Base-by-base conservation (phyloP, 139 green algal species). In the Trebouxia sp. region DNA sequence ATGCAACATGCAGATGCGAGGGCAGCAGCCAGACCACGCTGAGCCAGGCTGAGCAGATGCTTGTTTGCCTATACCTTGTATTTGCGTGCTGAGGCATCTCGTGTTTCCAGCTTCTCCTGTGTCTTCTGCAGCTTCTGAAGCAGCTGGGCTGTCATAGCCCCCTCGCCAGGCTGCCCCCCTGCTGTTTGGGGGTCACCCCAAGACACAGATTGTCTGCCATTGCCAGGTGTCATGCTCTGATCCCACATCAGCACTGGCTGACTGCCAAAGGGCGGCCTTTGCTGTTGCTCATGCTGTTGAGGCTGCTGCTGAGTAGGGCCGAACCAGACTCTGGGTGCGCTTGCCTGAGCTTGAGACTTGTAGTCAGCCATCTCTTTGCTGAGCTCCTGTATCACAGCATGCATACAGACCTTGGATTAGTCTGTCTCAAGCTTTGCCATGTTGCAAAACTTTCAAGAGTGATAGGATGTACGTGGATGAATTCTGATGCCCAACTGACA, bases 31-130 rank as follows among this genome's bases (percentile, higher is more conserved):
- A n/a, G n/a, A n/a, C n/a, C n/a, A n/a, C n/a, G n/a, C n/a, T n/a
- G n/a, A n/a, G n/a, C n/a, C n/a, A n/a, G n/a, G n/a, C n/a, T n/a
- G n/a, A n/a, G n/a, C n/a, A n/a, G n/a, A n/a, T n/a, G n/a, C n/a
- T n/a, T n/a, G n/a, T n/a, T n/a, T n/a, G n/a, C n/a, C n/a, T n/a
- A 11, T 12, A 75, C 72, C 72, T 79, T 79, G 72, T 79, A 79
- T 32, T 79, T 79, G 30, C 45, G 45, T 15, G 45, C 45, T 12
- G 72, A 79, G 48, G 72, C 43, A 66, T 79, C 72, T 39, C 45
- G 30, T 9, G 47, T 20, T 26, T 53, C 45, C 45, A 79, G 72
- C 72, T 79, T 62, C 45, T 62, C 43, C 15, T 79, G 43, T 30
- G 72, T 65, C n/a, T 38, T 37, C 48, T 53, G 42, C 72, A 79